Percentiles rank a stretch among this genome's conserved stretches.
Evolutionary conservation across 2,329 filamentous ascomycete species (phyloP).

Genomic region (Trichoderma lentiforme): DNA sequence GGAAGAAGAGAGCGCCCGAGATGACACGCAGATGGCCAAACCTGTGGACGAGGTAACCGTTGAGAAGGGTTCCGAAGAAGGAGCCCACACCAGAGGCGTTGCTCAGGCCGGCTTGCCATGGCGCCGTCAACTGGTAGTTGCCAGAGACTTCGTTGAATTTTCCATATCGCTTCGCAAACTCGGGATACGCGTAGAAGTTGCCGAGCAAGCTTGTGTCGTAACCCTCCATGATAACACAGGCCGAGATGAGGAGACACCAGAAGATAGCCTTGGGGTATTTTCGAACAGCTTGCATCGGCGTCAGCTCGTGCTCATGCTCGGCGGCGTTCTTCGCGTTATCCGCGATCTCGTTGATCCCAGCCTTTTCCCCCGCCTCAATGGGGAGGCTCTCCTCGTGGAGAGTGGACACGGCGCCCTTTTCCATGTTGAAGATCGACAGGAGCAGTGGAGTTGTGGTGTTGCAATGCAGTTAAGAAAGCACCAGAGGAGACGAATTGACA

Average conservation of each 20-base stretch:
- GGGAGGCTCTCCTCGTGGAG: constrained; percentile 15
- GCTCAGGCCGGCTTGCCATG: constrained; percentile 49
- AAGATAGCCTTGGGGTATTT: constrained; percentile 35
- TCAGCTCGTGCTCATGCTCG: constrained; percentile 15
- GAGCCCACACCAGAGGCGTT: constrained; percentile 44
- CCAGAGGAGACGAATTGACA: background rate
- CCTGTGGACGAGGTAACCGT: constrained; percentile 43
- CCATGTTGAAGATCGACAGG: constrained; percentile 11
- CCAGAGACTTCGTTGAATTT: constrained; percentile 15
- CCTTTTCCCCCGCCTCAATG: constrained; percentile 1
- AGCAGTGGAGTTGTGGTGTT: background rate
- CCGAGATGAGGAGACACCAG: constrained; percentile 37
- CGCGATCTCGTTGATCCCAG: constrained; percentile 4
- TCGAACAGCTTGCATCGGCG: constrained; percentile 25
- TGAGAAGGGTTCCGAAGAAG: constrained; percentile 46
- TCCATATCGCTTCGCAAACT: constrained; percentile 13
- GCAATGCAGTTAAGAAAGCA: background rate
- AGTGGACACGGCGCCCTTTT: constrained; percentile 4
- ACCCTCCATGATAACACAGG: constrained; percentile 43
- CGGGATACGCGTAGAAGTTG: constrained; percentile 38
- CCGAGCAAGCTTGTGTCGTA: constrained; percentile 37
- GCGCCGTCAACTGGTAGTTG: constrained; percentile 40
- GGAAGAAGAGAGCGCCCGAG: constrained; percentile 16
- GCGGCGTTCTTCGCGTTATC: constrained; percentile 1
- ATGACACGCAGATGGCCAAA: constrained; percentile 37